Percentiles rank a stretch among this genome's conserved stretches.
Evolutionary conservation across 805 yeast species (phyloP).

Genomic region (Nakazawaea siamensis): DNA sequence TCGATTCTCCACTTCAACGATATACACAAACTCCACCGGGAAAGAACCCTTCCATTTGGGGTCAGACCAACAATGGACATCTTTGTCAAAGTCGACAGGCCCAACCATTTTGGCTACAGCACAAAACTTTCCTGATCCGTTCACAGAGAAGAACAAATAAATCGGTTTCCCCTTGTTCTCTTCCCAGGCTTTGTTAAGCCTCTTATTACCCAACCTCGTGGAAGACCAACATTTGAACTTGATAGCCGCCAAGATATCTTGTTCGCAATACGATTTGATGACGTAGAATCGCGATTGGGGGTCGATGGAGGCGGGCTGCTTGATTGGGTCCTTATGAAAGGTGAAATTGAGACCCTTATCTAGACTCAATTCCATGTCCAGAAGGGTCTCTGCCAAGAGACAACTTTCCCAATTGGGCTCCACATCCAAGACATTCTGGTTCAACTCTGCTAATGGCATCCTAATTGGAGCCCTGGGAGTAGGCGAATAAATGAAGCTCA

Average conservation of each 20-base stretch:
- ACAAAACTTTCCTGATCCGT: conserved; percentile 48
- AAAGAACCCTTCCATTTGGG: conserved; percentile 46
- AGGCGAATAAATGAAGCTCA: too few species aligned
- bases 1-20: conserved; percentile 43
- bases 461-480: too few species aligned
- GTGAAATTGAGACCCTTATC: too few species aligned
- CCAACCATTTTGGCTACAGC: conserved; percentile 48
- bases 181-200: conserved; percentile 36
- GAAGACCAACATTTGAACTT: conserved; percentile 49
- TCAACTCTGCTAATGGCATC: too few species aligned
- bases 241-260: conserved; percentile 42
- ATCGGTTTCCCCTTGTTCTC: conserved; percentile 22
- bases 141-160: conserved; percentile 49
- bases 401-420: too few species aligned
- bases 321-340: too few species aligned
- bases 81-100: conserved; percentile 25
- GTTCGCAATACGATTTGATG: conserved; percentile 43
- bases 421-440: too few species aligned
- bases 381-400: too few species aligned
- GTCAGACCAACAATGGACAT: conserved; percentile 40
- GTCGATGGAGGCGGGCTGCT: too few species aligned
- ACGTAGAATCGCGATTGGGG: conserved; percentile 34
- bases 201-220: conserved; percentile 45
- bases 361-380: too few species aligned
- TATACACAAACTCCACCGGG: conserved; percentile 42